These are phyloP conservation scores for Cyclospora cayetanensis DNA, from an alignment of 169 alveolate species.

Conservation along the genomic window DNA sequence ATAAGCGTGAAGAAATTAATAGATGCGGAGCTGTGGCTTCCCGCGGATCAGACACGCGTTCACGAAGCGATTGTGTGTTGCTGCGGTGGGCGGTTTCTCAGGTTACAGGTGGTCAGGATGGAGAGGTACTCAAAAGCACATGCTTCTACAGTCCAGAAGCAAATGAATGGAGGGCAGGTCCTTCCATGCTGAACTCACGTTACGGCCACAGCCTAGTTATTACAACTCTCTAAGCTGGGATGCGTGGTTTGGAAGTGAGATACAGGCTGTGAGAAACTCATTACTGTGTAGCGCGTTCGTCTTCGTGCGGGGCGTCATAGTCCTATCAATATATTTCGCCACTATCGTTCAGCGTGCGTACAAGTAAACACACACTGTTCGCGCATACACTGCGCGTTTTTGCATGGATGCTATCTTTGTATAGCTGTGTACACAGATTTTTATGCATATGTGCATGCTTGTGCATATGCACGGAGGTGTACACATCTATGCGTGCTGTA, in stretches of 20 bases:
- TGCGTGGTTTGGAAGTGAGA: background rate
- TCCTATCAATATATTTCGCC: too few relatives aligned
- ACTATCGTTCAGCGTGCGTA: too few relatives aligned
- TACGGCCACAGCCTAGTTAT: conserved; percentile 68
- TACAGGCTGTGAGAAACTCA: too few relatives aligned
- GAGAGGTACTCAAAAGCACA: conserved; percentile 51
- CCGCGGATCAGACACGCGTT: background rate
- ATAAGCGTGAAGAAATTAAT: background rate
- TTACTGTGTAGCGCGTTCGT: too few relatives aligned
- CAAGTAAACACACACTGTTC: too few relatives aligned
- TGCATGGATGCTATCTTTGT: too few relatives aligned
- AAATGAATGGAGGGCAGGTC: conserved; percentile 70
- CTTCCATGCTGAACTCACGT: conserved; percentile 69
- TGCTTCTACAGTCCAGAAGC: conserved; percentile 67
- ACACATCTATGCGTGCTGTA: too few relatives aligned
- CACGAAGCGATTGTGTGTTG: background rate
- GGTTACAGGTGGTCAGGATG: conserved; percentile 59
- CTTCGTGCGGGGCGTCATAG: too few relatives aligned
- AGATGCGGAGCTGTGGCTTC: background rate
- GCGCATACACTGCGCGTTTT: too few relatives aligned
- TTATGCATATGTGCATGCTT: too few relatives aligned
- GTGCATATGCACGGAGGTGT: too few relatives aligned
- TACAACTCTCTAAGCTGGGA: conserved; percentile 19
- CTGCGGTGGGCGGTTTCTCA: background rate
- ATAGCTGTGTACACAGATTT: too few relatives aligned